Evolutionary conservation across 345 rosid genomes (phyloP).

Genomic region (Pistacia vera): DNA sequence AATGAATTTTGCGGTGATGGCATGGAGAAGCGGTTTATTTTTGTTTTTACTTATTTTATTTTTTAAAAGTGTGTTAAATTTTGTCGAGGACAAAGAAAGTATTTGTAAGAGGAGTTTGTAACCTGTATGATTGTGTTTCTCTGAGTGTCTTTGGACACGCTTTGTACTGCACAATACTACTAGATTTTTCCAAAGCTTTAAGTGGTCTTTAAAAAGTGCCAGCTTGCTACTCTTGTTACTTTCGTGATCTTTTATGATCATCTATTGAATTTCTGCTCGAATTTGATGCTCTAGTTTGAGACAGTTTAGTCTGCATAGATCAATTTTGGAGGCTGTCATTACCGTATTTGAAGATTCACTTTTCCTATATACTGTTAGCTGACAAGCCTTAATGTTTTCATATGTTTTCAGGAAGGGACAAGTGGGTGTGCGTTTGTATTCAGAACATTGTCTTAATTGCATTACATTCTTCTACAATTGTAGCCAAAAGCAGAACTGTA

Average conservation of each 20-base stretch:
- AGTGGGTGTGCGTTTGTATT: slow-evolving; percentile 17
- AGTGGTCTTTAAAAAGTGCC: neutral
- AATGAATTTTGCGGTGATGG: neutral
- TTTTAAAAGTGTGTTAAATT: neutral
- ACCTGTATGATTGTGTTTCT: neutral
- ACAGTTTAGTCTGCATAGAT: neutral
- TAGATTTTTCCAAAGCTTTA: neutral
- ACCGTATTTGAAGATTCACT: neutral
- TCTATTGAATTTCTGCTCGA: neutral
- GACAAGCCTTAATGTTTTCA: slow-evolving; percentile 8
- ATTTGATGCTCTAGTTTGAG: neutral
- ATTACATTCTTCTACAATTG: slow-evolving; percentile 27
- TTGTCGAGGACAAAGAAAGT: neutral
- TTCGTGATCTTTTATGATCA: neutral
- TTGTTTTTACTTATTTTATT: too few relatives aligned
- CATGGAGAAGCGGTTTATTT: neutral
- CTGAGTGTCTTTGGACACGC: neutral
- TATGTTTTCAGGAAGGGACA: slow-evolving; percentile 39
- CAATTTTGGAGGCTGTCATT: neutral
- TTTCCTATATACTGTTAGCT: neutral
- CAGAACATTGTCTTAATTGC: slow-evolving; percentile 19
- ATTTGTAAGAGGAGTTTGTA: neutral
- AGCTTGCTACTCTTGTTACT: neutral
- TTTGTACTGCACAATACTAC: neutral
- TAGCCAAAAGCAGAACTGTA: slow-evolving; percentile 33